Base-by-base conservation (phyloP, 441 rosid species). In the Manihot esculenta region DNA sequence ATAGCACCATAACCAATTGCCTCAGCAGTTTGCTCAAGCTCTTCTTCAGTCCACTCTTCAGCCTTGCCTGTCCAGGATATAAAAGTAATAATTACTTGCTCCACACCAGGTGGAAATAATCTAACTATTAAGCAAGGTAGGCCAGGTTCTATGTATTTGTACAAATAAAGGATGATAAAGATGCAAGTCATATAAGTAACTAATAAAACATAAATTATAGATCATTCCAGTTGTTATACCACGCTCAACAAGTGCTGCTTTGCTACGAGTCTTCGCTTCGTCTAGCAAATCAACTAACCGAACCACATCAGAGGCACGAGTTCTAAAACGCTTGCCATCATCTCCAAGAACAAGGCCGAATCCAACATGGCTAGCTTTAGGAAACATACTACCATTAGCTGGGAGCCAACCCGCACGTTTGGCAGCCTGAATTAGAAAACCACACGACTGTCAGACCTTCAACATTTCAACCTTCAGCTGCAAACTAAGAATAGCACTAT, bases 1-100 rank as follows among this genome's bases (percentile, higher is more conserved):
- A 92, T 84, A 53, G 98, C 98, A 76, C 97, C 97, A 84, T 94
- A 94, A 74, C 97, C 98, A 77, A 91, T 76, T 54, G 97, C 98
- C 79, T 91, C 91, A 7, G 97, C 97, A 62, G 87, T 94, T 76
- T 88, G 86, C 80, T 87, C 95, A 60, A 94, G 88, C 84, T 94
- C 97, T 78, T 85, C 87, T 24, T 83, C 84, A 7, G 92, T 88
- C 97, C 93, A 94, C 74, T 87, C 95, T 84, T 81, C 81, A 81
- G 74, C 97, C 87, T 89, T 89, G 58, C 91, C 99, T 91, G 80
- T 65, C 64, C 55, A 77, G 24, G 56, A 57, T 26, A 74, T 7
- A 72, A 58, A n/a, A 23, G 47, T 17, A 15, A 26, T 18, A 33
- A 24, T 26, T 27, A 58, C 30, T 58, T 8, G 17, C 62, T 6